These are phyloP conservation scores for Sistotremastrum niveocremeum DNA, from an alignment of 768 basidiomycete genomes.

Conservation along the genomic window DNA sequence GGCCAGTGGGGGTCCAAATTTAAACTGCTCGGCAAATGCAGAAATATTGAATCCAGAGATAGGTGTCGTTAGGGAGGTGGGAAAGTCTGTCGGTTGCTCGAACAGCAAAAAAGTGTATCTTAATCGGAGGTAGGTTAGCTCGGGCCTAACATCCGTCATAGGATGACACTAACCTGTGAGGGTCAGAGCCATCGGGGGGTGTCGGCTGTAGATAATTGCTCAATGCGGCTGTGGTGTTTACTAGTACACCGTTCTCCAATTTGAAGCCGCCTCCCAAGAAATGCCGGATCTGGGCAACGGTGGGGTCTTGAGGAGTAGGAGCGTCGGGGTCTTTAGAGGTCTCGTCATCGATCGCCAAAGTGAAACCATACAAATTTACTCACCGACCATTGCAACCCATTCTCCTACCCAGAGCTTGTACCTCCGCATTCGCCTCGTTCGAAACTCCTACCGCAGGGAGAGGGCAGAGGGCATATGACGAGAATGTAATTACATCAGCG, in stretches of 20 bases:
- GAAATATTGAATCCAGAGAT: constrained; percentile 20
- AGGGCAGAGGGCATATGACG: too few species aligned
- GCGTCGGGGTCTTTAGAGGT: constrained; percentile 15
- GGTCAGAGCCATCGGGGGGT: constrained; percentile 18
- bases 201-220: constrained; percentile 18
- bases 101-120: constrained; percentile 20
- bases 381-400: too few species aligned
- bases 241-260: constrained; percentile 8
- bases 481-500: too few species aligned
- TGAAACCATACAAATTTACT: too few species aligned
- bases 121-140: background rate
- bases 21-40: constrained; percentile 14
- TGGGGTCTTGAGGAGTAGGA: constrained; percentile 18
- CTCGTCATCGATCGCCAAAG: too few species aligned
- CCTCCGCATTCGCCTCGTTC: too few species aligned
- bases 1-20: constrained; percentile 17
- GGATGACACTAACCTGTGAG: constrained; percentile 16
- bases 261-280: constrained; percentile 16
- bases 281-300: constrained; percentile 17
- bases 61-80: constrained; percentile 11
- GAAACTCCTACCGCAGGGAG: too few species aligned
- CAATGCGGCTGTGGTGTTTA: constrained; percentile 18
- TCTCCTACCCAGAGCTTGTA: too few species aligned
- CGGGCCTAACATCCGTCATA: background rate
- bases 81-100: constrained; percentile 16